These are phyloP conservation scores for Ceratocystis destructans DNA, from an alignment of 2,329 filamentous ascomycete species.

Conservation along the genomic window DNA sequence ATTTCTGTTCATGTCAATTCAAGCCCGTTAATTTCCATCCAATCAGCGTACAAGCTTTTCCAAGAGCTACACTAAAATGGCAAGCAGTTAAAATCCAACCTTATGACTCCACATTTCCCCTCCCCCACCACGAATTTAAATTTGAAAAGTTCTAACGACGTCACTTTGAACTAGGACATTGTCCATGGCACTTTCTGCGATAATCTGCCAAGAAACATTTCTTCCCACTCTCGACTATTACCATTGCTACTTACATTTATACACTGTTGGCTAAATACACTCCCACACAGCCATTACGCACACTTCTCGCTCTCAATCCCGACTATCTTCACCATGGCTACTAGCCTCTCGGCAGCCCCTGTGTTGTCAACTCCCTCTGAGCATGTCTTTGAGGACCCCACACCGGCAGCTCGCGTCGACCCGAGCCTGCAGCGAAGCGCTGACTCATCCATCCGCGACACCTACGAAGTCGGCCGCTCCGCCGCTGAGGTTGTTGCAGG, in stretches of 20 bases:
- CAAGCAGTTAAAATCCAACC: slow-evolving; percentile 3
- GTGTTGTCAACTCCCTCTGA: slow-evolving; percentile 52
- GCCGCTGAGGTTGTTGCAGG: slow-evolving; percentile 58
- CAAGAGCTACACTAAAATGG: background rate
- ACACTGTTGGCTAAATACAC: background rate
- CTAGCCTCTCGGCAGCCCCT: slow-evolving; percentile 39
- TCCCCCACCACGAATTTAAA: background rate
- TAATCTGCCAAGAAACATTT: no score
- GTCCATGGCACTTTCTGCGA: no score
- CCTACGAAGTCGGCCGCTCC: slow-evolving; percentile 78
- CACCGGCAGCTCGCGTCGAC: slow-evolving; percentile 26
- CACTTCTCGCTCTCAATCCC: background rate
- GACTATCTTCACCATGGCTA: slow-evolving; percentile 28
- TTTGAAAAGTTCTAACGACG: slow-evolving; percentile 9
- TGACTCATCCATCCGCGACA: slow-evolving; percentile 44
- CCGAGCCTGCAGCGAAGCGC: slow-evolving; percentile 34
- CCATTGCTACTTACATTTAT: no score
- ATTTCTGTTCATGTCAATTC: slow-evolving; percentile 1
- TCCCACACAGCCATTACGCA: no score
- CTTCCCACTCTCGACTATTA: no score
- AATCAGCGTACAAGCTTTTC: slow-evolving; percentile 1
- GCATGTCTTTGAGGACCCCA: slow-evolving; percentile 41
- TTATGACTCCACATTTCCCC: slow-evolving; percentile 2
- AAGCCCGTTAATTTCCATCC: background rate
- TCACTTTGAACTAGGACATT: background rate